Conservation (phyloP, 164 flowering plant genomes). For the Warburgia ugandensis region DNA sequence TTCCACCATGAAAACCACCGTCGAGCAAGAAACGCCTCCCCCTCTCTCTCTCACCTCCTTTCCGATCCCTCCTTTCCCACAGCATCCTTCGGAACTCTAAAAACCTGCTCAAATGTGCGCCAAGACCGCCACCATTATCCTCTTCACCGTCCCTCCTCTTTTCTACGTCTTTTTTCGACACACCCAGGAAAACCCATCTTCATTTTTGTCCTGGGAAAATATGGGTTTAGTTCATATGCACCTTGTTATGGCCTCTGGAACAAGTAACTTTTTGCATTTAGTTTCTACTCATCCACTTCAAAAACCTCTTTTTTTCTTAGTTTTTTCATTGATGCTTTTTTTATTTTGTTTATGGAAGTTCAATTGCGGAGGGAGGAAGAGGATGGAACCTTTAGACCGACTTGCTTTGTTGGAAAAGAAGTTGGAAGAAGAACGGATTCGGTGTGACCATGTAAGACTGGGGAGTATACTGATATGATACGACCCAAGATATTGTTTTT, state of each 20-base stretch:
- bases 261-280: background rate
- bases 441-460: conserved; percentile 3
- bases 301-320: background rate
- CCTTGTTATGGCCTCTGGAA: conserved; percentile 1
- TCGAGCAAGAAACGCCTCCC: background rate
- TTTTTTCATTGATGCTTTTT: background rate
- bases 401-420: conserved; percentile 8
- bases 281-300: background rate
- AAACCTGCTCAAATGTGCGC: conserved; percentile 2
- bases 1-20: background rate
- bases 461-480: background rate
- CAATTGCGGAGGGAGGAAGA: conserved; percentile 7
- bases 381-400: background rate
- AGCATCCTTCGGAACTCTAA: conserved; percentile 4
- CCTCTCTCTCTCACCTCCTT: background rate
- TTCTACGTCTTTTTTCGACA: background rate
- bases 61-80: conserved; percentile 3
- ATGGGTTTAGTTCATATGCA: background rate
- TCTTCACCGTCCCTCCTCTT: background rate
- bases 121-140: background rate
- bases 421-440: conserved; percentile 9
- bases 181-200: background rate
- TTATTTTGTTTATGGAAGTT: conserved; percentile 4
- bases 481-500: conserved; percentile 5
- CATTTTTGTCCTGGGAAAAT: conserved; percentile 1